Conservation (phyloP, 2,329 filamentous ascomycete genomes). For the Hortaea werneckii region DNA sequence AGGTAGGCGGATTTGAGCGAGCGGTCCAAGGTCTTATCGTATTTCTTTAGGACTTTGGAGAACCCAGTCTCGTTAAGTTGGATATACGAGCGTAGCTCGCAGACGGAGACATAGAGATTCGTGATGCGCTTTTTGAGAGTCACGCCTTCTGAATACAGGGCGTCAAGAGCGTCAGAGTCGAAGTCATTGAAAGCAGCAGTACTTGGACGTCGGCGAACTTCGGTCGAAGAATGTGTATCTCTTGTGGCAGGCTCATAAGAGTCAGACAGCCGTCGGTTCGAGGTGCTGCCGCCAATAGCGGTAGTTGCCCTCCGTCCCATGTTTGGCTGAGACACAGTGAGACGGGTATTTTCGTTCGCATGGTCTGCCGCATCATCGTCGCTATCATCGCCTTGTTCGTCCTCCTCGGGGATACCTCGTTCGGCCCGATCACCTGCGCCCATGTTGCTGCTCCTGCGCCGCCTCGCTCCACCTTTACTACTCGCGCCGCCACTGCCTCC, state of each 20-base stretch:
- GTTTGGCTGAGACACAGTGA: conserved; percentile 28
- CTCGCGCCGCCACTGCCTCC: conserved; percentile 13
- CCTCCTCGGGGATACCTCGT: conserved; percentile 44
- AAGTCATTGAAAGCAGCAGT: conserved; percentile 64
- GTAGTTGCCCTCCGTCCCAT: conserved; percentile 4
- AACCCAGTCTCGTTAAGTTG: conserved; percentile 97
- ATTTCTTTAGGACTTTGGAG: conserved; percentile 93
- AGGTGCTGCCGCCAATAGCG: background rate
- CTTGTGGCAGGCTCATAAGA: background rate
- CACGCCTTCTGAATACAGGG: conserved; percentile 60
- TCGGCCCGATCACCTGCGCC: conserved; percentile 25
- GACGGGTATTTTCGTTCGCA: conserved; percentile 32
- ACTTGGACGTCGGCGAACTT: conserved; percentile 52
- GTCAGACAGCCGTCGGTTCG: background rate
- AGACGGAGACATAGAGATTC: conserved; percentile 79
- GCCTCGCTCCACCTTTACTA: too few relatives aligned
- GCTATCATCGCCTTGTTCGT: conserved; percentile 31
- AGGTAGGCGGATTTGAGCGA: conserved; percentile 71
- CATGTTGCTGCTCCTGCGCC: conserved; percentile 34
- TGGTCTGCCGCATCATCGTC: conserved; percentile 60
- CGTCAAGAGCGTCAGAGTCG: conserved; percentile 63
- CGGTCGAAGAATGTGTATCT: conserved; percentile 14
- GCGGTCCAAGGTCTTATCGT: conserved; percentile 87
- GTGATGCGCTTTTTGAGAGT: conserved; percentile 88
- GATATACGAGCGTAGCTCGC: conserved; percentile 89